Evolutionary conservation across 176 grass and related monocot species (phyloP).

Genomic region (Panicum miliaceum): DNA sequence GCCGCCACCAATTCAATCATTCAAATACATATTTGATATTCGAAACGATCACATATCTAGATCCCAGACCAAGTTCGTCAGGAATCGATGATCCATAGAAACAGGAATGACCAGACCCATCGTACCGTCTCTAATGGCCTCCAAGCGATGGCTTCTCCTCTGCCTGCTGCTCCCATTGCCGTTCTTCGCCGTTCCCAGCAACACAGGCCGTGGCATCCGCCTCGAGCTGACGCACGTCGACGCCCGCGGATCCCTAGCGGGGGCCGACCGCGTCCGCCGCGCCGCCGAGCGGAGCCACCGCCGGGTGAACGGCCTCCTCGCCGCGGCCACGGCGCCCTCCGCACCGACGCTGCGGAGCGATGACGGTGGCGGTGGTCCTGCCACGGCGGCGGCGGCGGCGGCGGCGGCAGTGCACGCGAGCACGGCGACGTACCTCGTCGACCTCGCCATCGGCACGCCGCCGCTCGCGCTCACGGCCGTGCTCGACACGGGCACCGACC

Average conservation of each 20-base stretch:
- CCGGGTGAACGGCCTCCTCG: constrained; percentile 45
- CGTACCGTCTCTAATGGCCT: background rate
- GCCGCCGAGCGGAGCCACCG: constrained; percentile 49
- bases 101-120: background rate
- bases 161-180: constrained; percentile 34
- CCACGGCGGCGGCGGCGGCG: background rate
- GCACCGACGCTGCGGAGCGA: background rate
- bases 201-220: constrained; percentile 25
- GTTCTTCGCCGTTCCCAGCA: background rate
- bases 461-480: constrained; percentile 53
- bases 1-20: constrained; percentile 13
- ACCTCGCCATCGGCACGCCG: constrained; percentile 65
- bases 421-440: constrained; percentile 63
- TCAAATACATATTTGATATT: background rate
- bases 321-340: background rate
- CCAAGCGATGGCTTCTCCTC: constrained; percentile 24
- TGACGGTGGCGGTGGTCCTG: background rate
- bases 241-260: constrained; percentile 29
- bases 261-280: constrained; percentile 47
- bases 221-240: constrained; percentile 56
- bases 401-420: constrained; percentile 45
- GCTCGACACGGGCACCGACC: constrained; percentile 80
- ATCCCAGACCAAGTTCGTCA: background rate
- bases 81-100: background rate
- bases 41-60: background rate